A percentile compares a stretch with the other conserved stretches of the same genome.
Conservation (phyloP, 169 alveolate genomes). For the Babesia bigemina region DNA sequence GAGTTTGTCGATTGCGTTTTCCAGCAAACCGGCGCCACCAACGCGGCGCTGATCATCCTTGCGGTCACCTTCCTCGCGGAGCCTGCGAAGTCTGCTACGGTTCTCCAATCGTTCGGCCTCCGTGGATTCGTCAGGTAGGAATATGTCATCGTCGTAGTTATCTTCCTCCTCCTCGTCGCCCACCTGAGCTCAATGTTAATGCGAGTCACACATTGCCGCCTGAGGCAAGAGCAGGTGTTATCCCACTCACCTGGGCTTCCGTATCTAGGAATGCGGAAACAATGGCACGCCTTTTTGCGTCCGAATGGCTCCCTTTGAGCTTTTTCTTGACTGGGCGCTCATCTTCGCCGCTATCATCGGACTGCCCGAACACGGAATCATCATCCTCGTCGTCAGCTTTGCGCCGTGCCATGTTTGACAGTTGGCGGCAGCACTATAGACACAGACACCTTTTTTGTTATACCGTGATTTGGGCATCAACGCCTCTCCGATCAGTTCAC, state of each 20-base stretch:
- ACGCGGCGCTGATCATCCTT: slow-evolving; percentile 70
- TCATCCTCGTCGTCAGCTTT: slow-evolving; percentile 9
- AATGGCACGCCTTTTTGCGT: slow-evolving; percentile 52
- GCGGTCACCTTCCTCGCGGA: slow-evolving; percentile 65
- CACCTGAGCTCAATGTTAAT: slow-evolving; percentile 65
- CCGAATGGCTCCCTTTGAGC: slow-evolving; percentile 35
- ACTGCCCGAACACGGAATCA: slow-evolving; percentile 9
- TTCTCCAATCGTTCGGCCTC: slow-evolving; percentile 76
- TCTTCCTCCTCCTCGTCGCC: slow-evolving; percentile 84
- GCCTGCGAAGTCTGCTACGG: slow-evolving; percentile 66
- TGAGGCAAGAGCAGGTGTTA: background rate
- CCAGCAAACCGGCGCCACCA: slow-evolving; percentile 85
- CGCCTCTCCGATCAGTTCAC: too few species aligned
- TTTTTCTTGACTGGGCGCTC: slow-evolving; percentile 41
- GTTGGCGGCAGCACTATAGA: too few species aligned
- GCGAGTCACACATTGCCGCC: background rate
- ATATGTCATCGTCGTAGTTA: slow-evolving; percentile 71
- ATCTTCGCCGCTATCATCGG: slow-evolving; percentile 27
- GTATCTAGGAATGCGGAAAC: slow-evolving; percentile 84
- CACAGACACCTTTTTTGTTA: too few species aligned
- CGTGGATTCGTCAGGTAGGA: slow-evolving; percentile 64
- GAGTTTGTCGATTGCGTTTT: slow-evolving; percentile 81
- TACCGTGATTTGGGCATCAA: too few species aligned
- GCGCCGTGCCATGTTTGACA: slow-evolving; percentile 24
- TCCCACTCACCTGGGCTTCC: slow-evolving; percentile 81